Evolutionary conservation across 805 yeast species (phyloP).

Genomic region (Pichia manshurica): DNA sequence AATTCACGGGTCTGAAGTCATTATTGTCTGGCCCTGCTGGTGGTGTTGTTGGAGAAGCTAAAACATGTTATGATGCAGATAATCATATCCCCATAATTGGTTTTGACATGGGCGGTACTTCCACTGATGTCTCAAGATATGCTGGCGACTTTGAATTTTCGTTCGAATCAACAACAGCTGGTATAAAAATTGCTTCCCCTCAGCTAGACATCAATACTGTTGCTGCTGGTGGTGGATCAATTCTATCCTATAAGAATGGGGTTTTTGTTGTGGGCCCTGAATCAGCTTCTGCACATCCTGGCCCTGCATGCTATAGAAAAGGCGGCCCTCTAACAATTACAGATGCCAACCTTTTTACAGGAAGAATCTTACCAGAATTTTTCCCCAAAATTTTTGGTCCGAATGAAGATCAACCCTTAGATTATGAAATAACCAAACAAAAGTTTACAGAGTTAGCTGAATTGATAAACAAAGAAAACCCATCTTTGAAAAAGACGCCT

Average conservation of each 20-base stretch:
- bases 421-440: slow-evolving; percentile 41
- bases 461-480: slow-evolving; percentile 48
- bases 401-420: slow-evolving; percentile 65
- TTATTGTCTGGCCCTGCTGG: slow-evolving; percentile 97
- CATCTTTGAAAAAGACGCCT: slow-evolving; percentile 40
- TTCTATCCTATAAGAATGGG: slow-evolving; percentile 61
- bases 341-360: slow-evolving; percentile 73
- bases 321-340: slow-evolving; percentile 82
- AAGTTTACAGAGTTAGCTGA: slow-evolving; percentile 52
- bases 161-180: slow-evolving; percentile 79
- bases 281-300: slow-evolving; percentile 83
- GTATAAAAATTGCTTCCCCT: slow-evolving; percentile 77
- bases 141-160: slow-evolving; percentile 71
- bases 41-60: slow-evolving; percentile 90
- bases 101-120: slow-evolving; percentile 89
- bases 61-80: slow-evolving; percentile 62
- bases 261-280: slow-evolving; percentile 83
- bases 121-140: slow-evolving; percentile 77
- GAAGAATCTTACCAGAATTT: slow-evolving; percentile 64
- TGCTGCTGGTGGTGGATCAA: slow-evolving; percentile 83
- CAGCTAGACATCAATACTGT: slow-evolving; percentile 77
- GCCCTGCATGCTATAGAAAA: slow-evolving; percentile 82
- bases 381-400: slow-evolving; percentile 86
- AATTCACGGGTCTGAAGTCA: slow-evolving; percentile 83
- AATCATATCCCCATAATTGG: slow-evolving; percentile 63